Evolutionary conservation across 192 early-diverging fungal species (phyloP).

Genomic region (Coemansia sp.): DNA sequence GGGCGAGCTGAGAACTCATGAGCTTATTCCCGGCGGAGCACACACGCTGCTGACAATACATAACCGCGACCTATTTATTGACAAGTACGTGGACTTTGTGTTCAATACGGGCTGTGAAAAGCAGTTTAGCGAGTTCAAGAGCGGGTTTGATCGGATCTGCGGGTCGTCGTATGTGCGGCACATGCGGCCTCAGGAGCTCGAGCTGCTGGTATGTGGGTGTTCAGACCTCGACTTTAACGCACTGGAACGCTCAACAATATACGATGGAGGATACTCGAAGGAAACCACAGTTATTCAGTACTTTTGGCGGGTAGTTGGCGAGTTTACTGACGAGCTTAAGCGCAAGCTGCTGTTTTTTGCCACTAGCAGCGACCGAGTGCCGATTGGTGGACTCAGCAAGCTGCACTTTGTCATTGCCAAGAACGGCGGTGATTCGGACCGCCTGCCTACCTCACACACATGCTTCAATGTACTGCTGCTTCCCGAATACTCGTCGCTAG

Average conservation of each 20-base stretch:
- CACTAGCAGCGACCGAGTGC: slow-evolving; percentile 88
- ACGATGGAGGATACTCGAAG: slow-evolving; percentile 78
- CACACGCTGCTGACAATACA: slow-evolving; percentile 62
- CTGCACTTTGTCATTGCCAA: slow-evolving; percentile 83
- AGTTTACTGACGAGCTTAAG: slow-evolving; percentile 79
- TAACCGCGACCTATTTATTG: slow-evolving; percentile 82
- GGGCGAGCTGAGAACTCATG: slow-evolving; percentile 61
- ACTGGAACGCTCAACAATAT: slow-evolving; percentile 72
- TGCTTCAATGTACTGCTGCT: slow-evolving; percentile 90
- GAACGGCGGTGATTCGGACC: slow-evolving; percentile 80
- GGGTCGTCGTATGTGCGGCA: slow-evolving; percentile 55
- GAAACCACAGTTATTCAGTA: slow-evolving; percentile 64
- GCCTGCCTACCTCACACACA: slow-evolving; percentile 88
- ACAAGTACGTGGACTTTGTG: slow-evolving; percentile 74
- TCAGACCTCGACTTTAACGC: slow-evolving; percentile 80
- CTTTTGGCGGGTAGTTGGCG: slow-evolving; percentile 87
- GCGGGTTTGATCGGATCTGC: slow-evolving; percentile 68
- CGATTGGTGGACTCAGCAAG: slow-evolving; percentile 81
- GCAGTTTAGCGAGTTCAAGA: slow-evolving; percentile 76
- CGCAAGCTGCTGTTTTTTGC: slow-evolving; percentile 86
- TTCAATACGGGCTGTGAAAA: slow-evolving; percentile 67
- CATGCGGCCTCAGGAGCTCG: slow-evolving; percentile 86
- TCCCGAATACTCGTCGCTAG: slow-evolving; percentile 76
- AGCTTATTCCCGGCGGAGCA: slow-evolving; percentile 67
- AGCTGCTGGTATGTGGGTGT: slow-evolving; percentile 84